Evolutionary conservation across 2,329 filamentous ascomycete genomes (phyloP), one percentile per base, ranked within the genome.

Genomic region (Westerdykella aurantiaca): DNA sequence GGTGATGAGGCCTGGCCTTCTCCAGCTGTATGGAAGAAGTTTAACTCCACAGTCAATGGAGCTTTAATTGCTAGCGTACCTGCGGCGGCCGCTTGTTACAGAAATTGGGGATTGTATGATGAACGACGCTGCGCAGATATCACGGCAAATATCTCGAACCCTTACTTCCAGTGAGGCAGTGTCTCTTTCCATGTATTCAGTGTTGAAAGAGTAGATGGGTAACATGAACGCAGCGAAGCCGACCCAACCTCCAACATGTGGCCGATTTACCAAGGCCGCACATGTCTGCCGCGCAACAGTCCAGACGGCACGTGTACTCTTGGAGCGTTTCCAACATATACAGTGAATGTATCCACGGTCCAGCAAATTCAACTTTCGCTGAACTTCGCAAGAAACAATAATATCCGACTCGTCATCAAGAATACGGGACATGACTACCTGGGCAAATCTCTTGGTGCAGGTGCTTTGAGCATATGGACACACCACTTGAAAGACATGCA

Each of bases 11-110:
- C 34, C 13, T 61, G 58, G 56, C 56, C 58, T 3, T 50, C 51
- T 0, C 37, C 34, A 14, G 17, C 34, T 0, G 45, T 46, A 16
- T 67, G 64, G 62, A 39, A 45, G 4, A 37, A 50, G 5, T 54
- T 68, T 11, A 66, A 67, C 45, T 38, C 38, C 40, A 58, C 61
- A 2, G 53, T 68, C 5, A 56, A 51, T 23, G 64, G 64, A 39
- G 59, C 56, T 39, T 48, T 68, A 42, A 47, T 68, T 11, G 49
- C 55, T 6, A 65, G 63, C 5, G 55, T 64, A 3, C 64, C 64
- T 22, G 51, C 63, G 12, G 65, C 61, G 6, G 53, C 50, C 11
- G 52, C 57, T 13, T 67, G 64, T 48, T 60, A 67, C 45, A 54
- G 4, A 11, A 39, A 21, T 23, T 43, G 43, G 43, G 18, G 33